Evolutionary conservation across 2,329 filamentous ascomycete species (phyloP).

Genomic region (Blumeriella jaapii): DNA sequence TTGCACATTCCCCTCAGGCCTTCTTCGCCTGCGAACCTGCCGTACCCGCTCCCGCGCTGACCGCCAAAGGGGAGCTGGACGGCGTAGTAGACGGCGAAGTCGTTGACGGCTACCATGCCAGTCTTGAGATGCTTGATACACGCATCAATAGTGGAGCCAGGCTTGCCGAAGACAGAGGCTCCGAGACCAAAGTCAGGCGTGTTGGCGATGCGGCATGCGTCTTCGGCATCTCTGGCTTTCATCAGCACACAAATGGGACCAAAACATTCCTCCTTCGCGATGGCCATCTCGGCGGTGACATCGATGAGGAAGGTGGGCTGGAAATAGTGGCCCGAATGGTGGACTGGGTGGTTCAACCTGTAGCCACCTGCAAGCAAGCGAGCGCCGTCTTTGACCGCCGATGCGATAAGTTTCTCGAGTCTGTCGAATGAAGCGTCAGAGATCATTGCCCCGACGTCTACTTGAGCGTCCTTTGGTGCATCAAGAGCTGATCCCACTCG

Average conservation of each 20-base stretch:
- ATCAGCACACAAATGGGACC: conserved; percentile 83
- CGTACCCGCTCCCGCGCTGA: conserved; percentile 73
- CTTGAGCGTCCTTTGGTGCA: conserved; percentile 33
- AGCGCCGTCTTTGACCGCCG: conserved; percentile 70
- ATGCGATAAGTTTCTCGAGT: conserved; percentile 64
- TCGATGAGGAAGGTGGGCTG: conserved; percentile 80
- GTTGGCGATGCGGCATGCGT: conserved; percentile 72
- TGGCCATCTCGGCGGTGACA: conserved; percentile 73
- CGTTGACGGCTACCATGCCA: conserved; percentile 91
- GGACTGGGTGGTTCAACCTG: conserved; percentile 56
- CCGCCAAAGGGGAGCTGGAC: conserved; percentile 89
- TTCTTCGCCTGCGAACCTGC: conserved; percentile 84
- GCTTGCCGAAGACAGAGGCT: conserved; percentile 72
- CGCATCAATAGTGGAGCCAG: conserved; percentile 46
- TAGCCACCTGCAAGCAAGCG: conserved; percentile 70
- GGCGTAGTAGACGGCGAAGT: conserved; percentile 88
- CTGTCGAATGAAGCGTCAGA: conserved; percentile 64
- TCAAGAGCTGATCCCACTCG: conserved; percentile 62
- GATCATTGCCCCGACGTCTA: conserved; percentile 85
- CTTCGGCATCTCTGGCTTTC: conserved; percentile 49
- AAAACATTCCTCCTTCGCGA: conserved; percentile 87
- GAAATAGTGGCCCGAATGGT: conserved; percentile 84
- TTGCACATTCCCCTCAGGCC: conserved; percentile 80
- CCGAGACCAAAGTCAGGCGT: conserved; percentile 77
- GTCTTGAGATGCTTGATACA: conserved; percentile 61